A percentile compares a stretch with the other conserved stretches of the same genome.
Conservation (phyloP, 495 filamentous ascomycete genomes). For the Penicillium subrubescens region DNA sequence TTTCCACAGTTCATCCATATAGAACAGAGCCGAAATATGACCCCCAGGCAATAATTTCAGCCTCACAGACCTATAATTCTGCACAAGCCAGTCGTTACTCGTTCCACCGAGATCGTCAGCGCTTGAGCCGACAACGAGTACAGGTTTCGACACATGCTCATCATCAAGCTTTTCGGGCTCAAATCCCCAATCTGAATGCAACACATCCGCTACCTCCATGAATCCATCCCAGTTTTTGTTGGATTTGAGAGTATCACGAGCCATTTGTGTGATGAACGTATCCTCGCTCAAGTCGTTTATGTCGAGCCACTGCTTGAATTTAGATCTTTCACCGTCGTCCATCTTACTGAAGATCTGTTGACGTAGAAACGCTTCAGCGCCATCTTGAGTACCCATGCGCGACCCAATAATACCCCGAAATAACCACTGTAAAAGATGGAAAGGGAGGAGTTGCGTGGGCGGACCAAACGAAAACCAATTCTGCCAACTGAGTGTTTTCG, state of each 20-base stretch:
- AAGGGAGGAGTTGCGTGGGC: not conserved
- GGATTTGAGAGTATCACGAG: not conserved
- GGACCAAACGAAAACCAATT: conserved; percentile 8
- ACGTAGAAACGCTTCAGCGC: not conserved
- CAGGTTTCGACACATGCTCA: conserved; percentile 7
- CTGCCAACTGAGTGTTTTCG: conserved; percentile 7
- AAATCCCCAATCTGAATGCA: conserved; percentile 15
- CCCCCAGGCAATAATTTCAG: conserved; percentile 7
- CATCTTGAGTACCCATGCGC: not conserved
- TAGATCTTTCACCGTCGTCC: not conserved
- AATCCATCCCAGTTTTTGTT: conserved; percentile 8
- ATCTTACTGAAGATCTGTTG: not conserved
- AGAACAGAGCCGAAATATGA: conserved; percentile 10
- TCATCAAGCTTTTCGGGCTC: conserved; percentile 10
- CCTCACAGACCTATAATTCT: conserved; percentile 8
- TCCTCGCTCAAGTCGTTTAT: not conserved
- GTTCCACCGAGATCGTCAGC: conserved; percentile 4
- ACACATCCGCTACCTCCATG: conserved; percentile 12
- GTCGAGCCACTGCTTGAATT: not conserved
- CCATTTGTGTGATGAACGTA: conserved; percentile 3
- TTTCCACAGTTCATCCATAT: conserved; percentile 9
- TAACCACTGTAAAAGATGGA: conserved; percentile 4
- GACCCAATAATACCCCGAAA: not conserved
- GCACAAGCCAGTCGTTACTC: conserved; percentile 8
- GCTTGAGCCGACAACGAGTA: conserved; percentile 9